Percentiles rank a stretch among this genome's conserved stretches.
These are phyloP conservation scores for Dactylellina cionopaga DNA, from an alignment of 2,329 filamentous ascomycete genomes.

Conservation along the genomic window DNA sequence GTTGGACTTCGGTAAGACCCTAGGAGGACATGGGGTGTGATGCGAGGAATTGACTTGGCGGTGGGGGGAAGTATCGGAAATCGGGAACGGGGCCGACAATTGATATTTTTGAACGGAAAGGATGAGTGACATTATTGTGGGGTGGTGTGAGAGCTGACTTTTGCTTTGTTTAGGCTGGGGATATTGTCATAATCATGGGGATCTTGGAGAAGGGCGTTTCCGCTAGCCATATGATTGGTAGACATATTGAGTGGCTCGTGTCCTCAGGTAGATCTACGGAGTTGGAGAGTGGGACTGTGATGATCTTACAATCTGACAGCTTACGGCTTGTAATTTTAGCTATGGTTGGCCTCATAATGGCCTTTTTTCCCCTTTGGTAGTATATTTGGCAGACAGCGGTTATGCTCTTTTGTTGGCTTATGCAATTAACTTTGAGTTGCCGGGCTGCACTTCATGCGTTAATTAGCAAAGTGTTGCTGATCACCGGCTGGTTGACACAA, in stretches of 20 bases:
- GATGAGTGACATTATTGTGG: not conserved
- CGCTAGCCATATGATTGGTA: constrained; percentile 7
- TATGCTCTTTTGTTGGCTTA: not conserved
- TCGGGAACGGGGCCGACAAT: constrained; percentile 52
- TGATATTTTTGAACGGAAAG: not conserved
- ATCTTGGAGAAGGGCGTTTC: not conserved
- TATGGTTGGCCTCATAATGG: too few species aligned
- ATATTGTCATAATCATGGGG: constrained; percentile 3
- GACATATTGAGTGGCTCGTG: too few species aligned
- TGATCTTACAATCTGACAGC: not conserved
- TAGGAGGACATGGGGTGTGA: constrained; percentile 37
- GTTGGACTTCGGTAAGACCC: constrained; percentile 53
- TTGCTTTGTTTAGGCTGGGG: constrained; percentile 1
- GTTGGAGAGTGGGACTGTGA: constrained; percentile 16
- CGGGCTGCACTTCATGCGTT: too few species aligned
- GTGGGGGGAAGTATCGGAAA: constrained; percentile 50
- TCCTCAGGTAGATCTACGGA: too few species aligned
- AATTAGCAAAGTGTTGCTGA: constrained; percentile 14
- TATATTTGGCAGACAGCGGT: not conserved
- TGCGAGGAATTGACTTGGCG: constrained; percentile 18
- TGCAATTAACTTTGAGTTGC: too few species aligned
- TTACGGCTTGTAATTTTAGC: too few species aligned
- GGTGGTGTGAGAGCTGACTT: not conserved
- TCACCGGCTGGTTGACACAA: not conserved
- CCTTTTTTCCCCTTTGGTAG: too few species aligned